Evolutionary conservation across 768 basidiomycete species (phyloP).

Genomic region (Pleurotus cornucopiae): DNA sequence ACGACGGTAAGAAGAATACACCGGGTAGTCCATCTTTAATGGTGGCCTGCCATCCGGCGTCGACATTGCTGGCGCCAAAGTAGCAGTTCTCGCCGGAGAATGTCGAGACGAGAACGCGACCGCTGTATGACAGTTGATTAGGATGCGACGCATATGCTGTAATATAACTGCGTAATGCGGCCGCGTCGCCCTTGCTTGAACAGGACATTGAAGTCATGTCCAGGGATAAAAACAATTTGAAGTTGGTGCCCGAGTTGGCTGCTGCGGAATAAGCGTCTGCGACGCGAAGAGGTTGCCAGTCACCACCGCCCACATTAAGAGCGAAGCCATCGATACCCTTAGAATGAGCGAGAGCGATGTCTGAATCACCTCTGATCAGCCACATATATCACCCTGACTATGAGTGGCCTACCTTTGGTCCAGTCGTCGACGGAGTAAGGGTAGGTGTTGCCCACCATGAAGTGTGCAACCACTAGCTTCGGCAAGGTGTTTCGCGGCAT

Average conservation of each 20-base stretch:
- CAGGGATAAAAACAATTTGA: conserved; percentile 75
- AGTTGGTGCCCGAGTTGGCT: conserved; percentile 42
- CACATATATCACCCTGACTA: neutral
- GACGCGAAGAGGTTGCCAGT: conserved; percentile 60
- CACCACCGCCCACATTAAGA: conserved; percentile 63
- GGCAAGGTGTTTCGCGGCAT: neutral
- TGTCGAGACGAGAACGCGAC: conserved; percentile 57
- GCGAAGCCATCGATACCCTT: conserved; percentile 69
- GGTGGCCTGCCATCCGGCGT: conserved; percentile 49
- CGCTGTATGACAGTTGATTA: conserved; percentile 47
- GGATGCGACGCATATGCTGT: conserved; percentile 49
- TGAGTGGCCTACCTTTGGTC: conserved; percentile 29
- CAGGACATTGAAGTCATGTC: conserved; percentile 72
- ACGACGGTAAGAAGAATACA: conserved; percentile 64
- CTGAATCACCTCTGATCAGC: neutral
- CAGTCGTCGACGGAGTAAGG: conserved; percentile 50
- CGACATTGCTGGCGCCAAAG: conserved; percentile 52
- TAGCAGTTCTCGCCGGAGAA: conserved; percentile 68
- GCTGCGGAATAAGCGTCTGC: conserved; percentile 65
- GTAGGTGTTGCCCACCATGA: conserved; percentile 67
- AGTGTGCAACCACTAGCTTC: conserved; percentile 38
- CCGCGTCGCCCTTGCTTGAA: conserved; percentile 40
- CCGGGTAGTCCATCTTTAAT: conserved; percentile 27
- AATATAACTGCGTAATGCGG: conserved; percentile 49
- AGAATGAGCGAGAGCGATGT: conserved; percentile 51